Base-by-base conservation (phyloP, 441 rosid genomes). In the Populus hybrid region DNA sequence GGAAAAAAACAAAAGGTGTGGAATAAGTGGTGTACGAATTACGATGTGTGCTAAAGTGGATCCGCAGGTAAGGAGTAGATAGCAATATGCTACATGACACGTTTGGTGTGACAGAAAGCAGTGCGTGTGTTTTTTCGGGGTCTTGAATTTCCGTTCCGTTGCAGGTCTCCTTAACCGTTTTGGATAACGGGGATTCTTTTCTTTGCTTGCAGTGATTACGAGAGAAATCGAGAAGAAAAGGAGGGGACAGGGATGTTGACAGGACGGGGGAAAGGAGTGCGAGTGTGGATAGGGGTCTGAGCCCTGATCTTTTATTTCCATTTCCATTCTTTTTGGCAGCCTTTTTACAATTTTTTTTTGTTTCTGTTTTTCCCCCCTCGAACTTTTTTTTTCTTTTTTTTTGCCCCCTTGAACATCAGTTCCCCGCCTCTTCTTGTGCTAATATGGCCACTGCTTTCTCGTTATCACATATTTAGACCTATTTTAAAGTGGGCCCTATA, bases 321-420 rank as follows among this genome's bases (percentile, higher is more conserved):
- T 85, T 81, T 72, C 79, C 82, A 64, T 79, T 76, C 82, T 33
- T 66, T 77, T 72, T 84, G 80, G 80, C 89, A 84, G 86, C 85
- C 33, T 87, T 85, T 80, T 72, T 36, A 9, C 3, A 59, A 14
- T 14, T 0, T 3, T 4, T 3, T 45, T 14, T 4, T 10, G 29
- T 59, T 40, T 10, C 29, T 18, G 33, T 2, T 20, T 11, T 23
- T 7, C 29, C 29, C 29, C 29, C 29, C 29, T 28, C 29, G 29
- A 28, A 28, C 29, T 28, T 2, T 28, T 28, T 10, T 10, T 14
- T 23, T 35, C 18, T 9, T 8, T 18, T 2, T 8, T 12, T 45
- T 45, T 45, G 56, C 56, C 56, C 56, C 56, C 18, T 14, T 45
- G 56, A 14, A 45, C 56, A 1, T 14, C 56, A 45, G 1, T 3